These are phyloP conservation scores for Stephanodiscus minutulus DNA, from an alignment of 108 stramenopile species.

Conservation along the genomic window DNA sequence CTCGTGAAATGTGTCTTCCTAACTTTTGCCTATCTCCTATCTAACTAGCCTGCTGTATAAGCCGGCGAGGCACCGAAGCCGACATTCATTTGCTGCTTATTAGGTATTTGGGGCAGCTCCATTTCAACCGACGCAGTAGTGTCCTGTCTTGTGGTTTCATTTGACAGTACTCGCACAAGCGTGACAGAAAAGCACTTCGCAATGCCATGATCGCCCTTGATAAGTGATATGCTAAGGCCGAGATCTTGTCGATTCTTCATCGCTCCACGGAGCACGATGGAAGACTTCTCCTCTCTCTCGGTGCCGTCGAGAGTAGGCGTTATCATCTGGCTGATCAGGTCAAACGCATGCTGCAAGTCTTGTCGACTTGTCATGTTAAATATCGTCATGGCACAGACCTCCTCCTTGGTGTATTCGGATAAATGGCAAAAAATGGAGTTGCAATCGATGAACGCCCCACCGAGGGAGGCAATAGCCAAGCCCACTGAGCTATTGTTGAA, in stretches of 20 bases:
- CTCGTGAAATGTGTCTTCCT: no score
- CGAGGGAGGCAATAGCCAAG: slow-evolving; percentile 91
- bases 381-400: slow-evolving; percentile 85
- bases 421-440: slow-evolving; percentile 81
- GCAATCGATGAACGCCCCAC: slow-evolving; percentile 88
- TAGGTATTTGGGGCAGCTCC: slow-evolving; percentile 36
- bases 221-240: slow-evolving; percentile 70
- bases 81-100: slow-evolving; percentile 16
- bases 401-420: slow-evolving; percentile 73
- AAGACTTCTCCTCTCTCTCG: slow-evolving; percentile 35
- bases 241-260: slow-evolving; percentile 67
- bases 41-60: slow-evolving; percentile 16
- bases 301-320: slow-evolving; percentile 54
- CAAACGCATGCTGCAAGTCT: slow-evolving; percentile 85
- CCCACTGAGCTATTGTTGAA: slow-evolving; percentile 83
- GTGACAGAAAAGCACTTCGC: slow-evolving; percentile 86
- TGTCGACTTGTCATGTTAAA: slow-evolving; percentile 83
- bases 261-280: slow-evolving; percentile 40
- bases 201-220: slow-evolving; percentile 74
- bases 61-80: slow-evolving; percentile 37
- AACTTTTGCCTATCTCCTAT: not conserved
- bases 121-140: slow-evolving; percentile 34
- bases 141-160: slow-evolving; percentile 23
- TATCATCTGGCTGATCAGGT: slow-evolving; percentile 88
- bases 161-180: slow-evolving; percentile 55